phyloP scores from a whole-genome alignment of 2,329 filamentous ascomycete species.

The Ascochyta pisi region DNA sequence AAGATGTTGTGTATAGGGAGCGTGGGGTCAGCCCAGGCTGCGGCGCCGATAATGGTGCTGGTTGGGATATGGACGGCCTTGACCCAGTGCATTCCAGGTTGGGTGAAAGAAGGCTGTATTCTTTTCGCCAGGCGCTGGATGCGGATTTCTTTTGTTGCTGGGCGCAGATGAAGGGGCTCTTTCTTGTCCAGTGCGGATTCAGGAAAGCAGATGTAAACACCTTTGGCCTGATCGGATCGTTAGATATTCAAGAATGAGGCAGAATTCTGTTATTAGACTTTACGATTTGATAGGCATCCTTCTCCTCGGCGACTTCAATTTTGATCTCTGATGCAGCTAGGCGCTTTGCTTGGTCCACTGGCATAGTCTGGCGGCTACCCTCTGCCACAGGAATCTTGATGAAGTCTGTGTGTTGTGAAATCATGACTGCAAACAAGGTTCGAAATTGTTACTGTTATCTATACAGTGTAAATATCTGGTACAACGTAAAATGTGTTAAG shows the following conservation, averaged over 20 bases:
- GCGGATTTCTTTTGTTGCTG: constrained; percentile 20
- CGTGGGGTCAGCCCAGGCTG: constrained; percentile 35
- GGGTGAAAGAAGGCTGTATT: constrained; percentile 25
- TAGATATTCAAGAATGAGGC: neutral
- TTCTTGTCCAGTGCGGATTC: constrained; percentile 27
- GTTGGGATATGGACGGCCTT: constrained; percentile 36
- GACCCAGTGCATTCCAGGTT: constrained; percentile 29
- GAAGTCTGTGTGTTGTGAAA: constrained; percentile 22
- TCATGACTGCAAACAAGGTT: constrained; percentile 6
- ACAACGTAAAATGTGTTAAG: neutral
- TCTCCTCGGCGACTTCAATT: constrained; percentile 24
- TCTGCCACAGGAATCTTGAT: constrained; percentile 21
- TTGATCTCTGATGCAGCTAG: constrained; percentile 27
- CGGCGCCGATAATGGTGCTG: constrained; percentile 31
- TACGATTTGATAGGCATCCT: constrained; percentile 30
- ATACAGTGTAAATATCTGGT: too few species aligned
- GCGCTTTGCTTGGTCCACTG: constrained; percentile 26
- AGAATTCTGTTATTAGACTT: neutral
- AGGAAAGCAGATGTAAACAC: constrained; percentile 35
- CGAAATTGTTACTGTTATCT: too few species aligned
- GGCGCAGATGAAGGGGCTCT: constrained; percentile 31
- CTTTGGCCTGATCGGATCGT: constrained; percentile 32
- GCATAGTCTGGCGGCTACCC: constrained; percentile 25
- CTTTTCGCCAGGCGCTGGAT: constrained; percentile 29
- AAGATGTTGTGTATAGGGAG: constrained; percentile 30